Conservation (phyloP, 805 yeast species). For the Cyberlindnera galapagoensis region DNA sequence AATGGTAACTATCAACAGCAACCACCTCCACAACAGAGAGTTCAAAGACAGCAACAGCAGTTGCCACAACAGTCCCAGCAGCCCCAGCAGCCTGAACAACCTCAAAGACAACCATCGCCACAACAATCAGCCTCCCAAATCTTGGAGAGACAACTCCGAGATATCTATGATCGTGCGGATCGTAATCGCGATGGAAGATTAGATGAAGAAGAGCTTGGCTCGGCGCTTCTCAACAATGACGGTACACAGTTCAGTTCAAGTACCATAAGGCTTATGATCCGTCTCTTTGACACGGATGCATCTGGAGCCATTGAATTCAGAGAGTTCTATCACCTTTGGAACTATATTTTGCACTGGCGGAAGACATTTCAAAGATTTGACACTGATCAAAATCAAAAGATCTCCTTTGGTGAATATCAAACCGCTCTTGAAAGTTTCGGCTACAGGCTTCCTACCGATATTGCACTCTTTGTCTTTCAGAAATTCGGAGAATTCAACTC, state of each 20-base stretch:
- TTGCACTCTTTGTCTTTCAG: conserved; percentile 52
- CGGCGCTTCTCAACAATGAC: conserved; percentile 57
- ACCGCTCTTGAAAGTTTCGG: conserved; percentile 60
- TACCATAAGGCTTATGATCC: conserved; percentile 57
- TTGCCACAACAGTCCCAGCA: conserved; percentile 1
- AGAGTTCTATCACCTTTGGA: conserved; percentile 66
- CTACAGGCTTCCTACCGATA: conserved; percentile 49
- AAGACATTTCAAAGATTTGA: conserved; percentile 59
- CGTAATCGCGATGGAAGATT: conserved; percentile 46
- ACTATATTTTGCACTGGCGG: conserved; percentile 60
- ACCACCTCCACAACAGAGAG: conserved; percentile 1
- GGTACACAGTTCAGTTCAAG: conserved; percentile 54
- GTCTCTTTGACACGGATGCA: conserved; percentile 49
- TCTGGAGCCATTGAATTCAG: conserved; percentile 42
- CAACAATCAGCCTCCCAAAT: conserved; percentile 16
- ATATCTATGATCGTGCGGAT: conserved; percentile 50
- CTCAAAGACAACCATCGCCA: conserved; percentile 4
- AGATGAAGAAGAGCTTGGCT: conserved; percentile 49
- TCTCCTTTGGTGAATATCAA: conserved; percentile 61
- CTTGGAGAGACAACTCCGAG: conserved; percentile 40
- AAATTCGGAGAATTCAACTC: conserved; percentile 39
- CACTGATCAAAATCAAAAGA: conserved; percentile 48
- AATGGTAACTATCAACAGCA: neutral
- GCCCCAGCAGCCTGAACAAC: conserved; percentile 6
- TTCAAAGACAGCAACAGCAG: conserved; percentile 3